Base-by-base conservation (phyloP, 2,329 filamentous ascomycete species). In the Pseudogymnoascus sp. region DNA sequence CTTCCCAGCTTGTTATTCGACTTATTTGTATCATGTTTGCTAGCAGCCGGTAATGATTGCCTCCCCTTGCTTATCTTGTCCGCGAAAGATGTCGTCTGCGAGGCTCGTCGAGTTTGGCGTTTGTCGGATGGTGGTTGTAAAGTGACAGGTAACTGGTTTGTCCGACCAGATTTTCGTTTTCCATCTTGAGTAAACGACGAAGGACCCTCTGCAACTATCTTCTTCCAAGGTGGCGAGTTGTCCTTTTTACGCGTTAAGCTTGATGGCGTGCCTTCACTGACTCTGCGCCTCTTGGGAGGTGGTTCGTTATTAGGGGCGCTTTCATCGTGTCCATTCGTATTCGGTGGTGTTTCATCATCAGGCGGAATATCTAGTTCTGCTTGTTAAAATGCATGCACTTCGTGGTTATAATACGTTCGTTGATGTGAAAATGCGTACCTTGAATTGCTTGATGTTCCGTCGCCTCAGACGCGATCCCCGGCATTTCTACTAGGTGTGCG, bases 221-320 rank as follows among this genome's bases (percentile, higher is more conserved):
- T 90, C 78, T 94, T 97, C 94, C 94, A 99, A 20, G 94, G 94
- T 66, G 94, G 94, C 65, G 93, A 97, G 63, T 82, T 80, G 60
- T 78, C 76, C 75, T 86, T 78, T 70, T 74, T 69, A 64, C 78
- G 74, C 64, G 78, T 72, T 63, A 74, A 65, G 61, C 63, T 68
- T 0, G 69, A 70, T 35, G 78, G 77, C 22, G 76, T 81, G 64
- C 72, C 71, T 8, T 81, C 77, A 64, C 76, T 78, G 30, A 83
- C 79, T 71, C 85, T 85, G 64, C 85, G 86, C 71, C 87, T 84
- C 74, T 92, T 92, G 14, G 78, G 74, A 25, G 84, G 84, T 60
- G 78, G 79, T 63, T 78, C 80, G 50, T 77, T 74, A 58, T 74
- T 73, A 64, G 74, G 70, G 62, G 36, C 62, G 47, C 63, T 65